Evolutionary conservation across 176 grass and related monocot species (phyloP), one percentile per base, ranked within the genome.

Genomic region (Leersia perrieri): DNA sequence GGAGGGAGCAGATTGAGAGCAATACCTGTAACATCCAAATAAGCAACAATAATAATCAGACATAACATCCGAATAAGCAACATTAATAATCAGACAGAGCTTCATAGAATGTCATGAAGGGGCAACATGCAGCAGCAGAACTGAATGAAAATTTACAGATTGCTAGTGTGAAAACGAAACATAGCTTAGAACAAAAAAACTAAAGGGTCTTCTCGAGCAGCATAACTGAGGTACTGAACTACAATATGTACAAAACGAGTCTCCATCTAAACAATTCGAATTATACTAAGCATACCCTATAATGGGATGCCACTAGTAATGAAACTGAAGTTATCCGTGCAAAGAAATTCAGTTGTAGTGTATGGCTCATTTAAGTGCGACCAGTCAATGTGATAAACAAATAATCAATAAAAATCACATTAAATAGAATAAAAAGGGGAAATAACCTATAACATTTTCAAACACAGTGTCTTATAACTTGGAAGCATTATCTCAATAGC

Each of bases 1-100:
- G 60, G 63, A 92, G 47, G 20, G 90, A 92, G 29, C 90, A 92
- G 64, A 92, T 92, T 62, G 90, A 92, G 66, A 92, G 90, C 86
- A 92, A 75, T 14, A 92, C 90, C 90, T 92, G 73, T 14, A 1
- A 55, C 20, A 55, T 42, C 1, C 40, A 1, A n/a, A n/a, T 22
- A 55, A 23, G 20, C 51, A 3, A 51, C n/a, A 51, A 51, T 20
- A 41, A 41, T 41, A 41, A 41, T 8, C 12, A 41, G 39, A 41
- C 30, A n/a, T n/a, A 69, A 51, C 62, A 74, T 68, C 31, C 28
- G 0, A 68, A 44, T 3, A 74, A 25, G 30, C 60, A 79, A 78
- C 34, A 73, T 51, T 35, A 31, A 60, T 61, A 60, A 60, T 30
- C 8, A 64, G 34, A 10, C 10, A 25, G 29, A 14, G 5, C 34